Evolutionary conservation across 306 rosid genomes (phyloP).

Genomic region (Clitoria ternatea): DNA sequence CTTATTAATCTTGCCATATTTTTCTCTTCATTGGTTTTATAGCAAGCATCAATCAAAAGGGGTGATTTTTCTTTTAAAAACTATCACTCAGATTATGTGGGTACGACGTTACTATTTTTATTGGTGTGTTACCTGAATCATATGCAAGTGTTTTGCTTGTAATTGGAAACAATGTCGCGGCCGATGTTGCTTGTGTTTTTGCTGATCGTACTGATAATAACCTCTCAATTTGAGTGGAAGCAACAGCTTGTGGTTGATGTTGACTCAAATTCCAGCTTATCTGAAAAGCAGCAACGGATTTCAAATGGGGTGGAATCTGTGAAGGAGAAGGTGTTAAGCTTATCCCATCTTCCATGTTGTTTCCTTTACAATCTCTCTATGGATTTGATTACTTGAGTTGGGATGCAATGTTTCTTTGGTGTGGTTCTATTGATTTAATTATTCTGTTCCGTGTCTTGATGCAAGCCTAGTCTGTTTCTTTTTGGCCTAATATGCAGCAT

Average conservation of each 20-base stretch:
- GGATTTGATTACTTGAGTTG: background rate
- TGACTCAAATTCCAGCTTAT: slow-evolving; percentile 41
- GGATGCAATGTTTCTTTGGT: background rate
- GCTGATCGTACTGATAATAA: slow-evolving; percentile 57
- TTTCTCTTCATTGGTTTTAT: background rate
- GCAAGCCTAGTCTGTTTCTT: background rate
- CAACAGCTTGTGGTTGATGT: slow-evolving; percentile 62
- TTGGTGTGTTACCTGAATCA: slow-evolving; percentile 21
- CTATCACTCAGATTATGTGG: background rate
- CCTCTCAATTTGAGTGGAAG: slow-evolving; percentile 88
- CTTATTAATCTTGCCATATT: background rate
- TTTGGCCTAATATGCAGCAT: background rate
- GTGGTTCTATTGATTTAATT: background rate
- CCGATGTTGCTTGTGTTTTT: slow-evolving; percentile 68
- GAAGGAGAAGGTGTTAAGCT: slow-evolving; percentile 67
- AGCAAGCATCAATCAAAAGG: background rate
- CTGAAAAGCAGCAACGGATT: slow-evolving; percentile 50
- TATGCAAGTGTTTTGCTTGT: slow-evolving; percentile 42
- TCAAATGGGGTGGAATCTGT: slow-evolving; percentile 60
- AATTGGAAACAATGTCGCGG: slow-evolving; percentile 53
- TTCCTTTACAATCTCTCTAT: background rate
- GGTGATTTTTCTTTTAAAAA: background rate
- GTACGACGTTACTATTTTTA: background rate
- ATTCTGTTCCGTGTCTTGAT: background rate
- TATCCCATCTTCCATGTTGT: background rate